Evolutionary conservation across 805 yeast genomes (phyloP).

Genomic region (Candida boidinii): DNA sequence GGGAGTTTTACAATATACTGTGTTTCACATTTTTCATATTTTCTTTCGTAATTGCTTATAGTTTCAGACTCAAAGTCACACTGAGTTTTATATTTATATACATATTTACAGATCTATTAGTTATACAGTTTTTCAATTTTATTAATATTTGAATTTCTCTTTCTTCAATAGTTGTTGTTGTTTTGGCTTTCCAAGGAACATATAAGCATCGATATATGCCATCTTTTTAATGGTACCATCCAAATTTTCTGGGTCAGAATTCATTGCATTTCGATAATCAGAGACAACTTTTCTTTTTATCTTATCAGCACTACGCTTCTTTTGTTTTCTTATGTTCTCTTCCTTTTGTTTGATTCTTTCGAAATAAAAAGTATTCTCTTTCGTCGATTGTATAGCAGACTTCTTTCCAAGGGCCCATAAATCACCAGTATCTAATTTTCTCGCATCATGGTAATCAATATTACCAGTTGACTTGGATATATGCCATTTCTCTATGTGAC

Average conservation of each 20-base stretch:
- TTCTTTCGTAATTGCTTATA: too few species aligned
- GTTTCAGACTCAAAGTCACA: too few species aligned
- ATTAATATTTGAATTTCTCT: background rate
- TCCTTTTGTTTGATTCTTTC: slow-evolving; percentile 27
- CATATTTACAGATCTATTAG: too few species aligned
- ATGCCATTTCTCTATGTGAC: slow-evolving; percentile 80
- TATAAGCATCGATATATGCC: slow-evolving; percentile 20
- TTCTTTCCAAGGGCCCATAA: slow-evolving; percentile 74
- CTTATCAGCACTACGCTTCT: slow-evolving; percentile 16
- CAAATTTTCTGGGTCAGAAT: slow-evolving; percentile 14
- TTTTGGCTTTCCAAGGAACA: slow-evolving; percentile 18
- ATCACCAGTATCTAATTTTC: slow-evolving; percentile 81
- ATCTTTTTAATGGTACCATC: slow-evolving; percentile 12
- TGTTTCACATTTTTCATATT: too few species aligned
- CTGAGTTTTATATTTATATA: too few species aligned
- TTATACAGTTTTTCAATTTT: too few species aligned
- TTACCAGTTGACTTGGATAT: slow-evolving; percentile 71
- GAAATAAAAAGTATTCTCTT: slow-evolving; percentile 22
- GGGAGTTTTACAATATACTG: too few species aligned
- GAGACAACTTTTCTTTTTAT: slow-evolving; percentile 14
- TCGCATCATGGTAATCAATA: slow-evolving; percentile 79
- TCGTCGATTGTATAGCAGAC: slow-evolving; percentile 30
- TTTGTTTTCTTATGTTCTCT: slow-evolving; percentile 15
- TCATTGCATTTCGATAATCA: slow-evolving; percentile 17
- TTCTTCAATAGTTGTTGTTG: slow-evolving; percentile 6